These are phyloP conservation scores for Ehretia macrophylla DNA, from an alignment of 257 asterid species.

Conservation along the genomic window DNA sequence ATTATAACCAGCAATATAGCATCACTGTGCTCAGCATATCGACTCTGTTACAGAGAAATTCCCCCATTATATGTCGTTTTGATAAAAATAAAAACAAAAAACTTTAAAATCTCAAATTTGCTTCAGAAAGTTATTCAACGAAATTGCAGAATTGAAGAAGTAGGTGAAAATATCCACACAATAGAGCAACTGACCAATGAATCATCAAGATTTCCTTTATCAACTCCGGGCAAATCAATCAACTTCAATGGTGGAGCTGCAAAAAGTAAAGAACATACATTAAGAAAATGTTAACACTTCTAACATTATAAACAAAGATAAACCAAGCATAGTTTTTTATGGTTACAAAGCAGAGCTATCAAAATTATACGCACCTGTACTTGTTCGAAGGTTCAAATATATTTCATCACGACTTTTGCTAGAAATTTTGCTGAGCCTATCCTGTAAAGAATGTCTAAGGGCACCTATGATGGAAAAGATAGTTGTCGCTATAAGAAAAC, in stretches of 20 bases:
- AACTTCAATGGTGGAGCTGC: slow-evolving; percentile 93
- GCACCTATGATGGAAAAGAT: slow-evolving; percentile 57
- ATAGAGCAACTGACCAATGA: slow-evolving; percentile 65
- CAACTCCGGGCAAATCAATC: slow-evolving; percentile 96
- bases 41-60: slow-evolving; percentile 47
- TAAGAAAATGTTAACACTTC: background rate
- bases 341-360: background rate
- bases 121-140: background rate
- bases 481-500: slow-evolving; percentile 15
- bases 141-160: background rate
- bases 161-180: background rate
- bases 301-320: background rate
- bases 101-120: background rate
- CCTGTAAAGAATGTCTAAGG: slow-evolving; percentile 91
- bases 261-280: slow-evolving; percentile 16
- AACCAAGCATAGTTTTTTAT: background rate
- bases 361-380: slow-evolving; percentile 64
- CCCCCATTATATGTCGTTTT: background rate
- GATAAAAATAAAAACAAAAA: background rate
- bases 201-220: slow-evolving; percentile 84
- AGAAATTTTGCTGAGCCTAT: slow-evolving; percentile 77
- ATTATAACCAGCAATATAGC: slow-evolving; percentile 84
- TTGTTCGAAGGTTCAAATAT: slow-evolving; percentile 84
- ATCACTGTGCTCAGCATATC: slow-evolving; percentile 84
- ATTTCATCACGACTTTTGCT: slow-evolving; percentile 91